phyloP scores from a whole-genome alignment of 257 asterid species.

The Craterostigma plantagineum region DNA sequence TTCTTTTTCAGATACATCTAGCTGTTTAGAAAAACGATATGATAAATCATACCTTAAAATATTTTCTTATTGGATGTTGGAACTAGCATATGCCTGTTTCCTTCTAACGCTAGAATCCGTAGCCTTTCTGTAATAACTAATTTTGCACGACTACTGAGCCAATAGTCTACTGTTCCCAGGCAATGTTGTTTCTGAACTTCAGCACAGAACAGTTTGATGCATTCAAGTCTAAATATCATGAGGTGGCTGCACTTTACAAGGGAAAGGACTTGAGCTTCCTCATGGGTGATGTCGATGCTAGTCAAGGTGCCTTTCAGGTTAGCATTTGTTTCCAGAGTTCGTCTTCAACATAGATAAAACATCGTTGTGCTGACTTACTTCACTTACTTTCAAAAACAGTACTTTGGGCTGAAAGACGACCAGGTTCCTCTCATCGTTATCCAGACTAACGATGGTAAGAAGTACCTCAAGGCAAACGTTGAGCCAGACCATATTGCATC shows the following conservation, averaged over 20 bases:
- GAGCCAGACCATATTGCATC: slow-evolving; percentile 64
- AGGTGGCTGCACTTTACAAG: slow-evolving; percentile 53
- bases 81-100: background rate
- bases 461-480: slow-evolving; percentile 54
- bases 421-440: slow-evolving; percentile 72
- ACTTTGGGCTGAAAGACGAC: slow-evolving; percentile 76
- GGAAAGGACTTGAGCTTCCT: slow-evolving; percentile 51
- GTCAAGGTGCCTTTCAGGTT: slow-evolving; percentile 93
- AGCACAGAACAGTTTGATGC: slow-evolving; percentile 37
- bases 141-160: no score
- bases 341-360: background rate
- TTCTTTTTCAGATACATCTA: no score
- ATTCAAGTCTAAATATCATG: slow-evolving; percentile 55
- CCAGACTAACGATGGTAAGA: slow-evolving; percentile 50
- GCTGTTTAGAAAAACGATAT: no score
- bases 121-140: no score
- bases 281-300: slow-evolving; percentile 70
- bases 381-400: slow-evolving; percentile 19
- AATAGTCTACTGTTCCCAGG: slow-evolving; percentile 28
- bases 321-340: slow-evolving; percentile 6
- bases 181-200: slow-evolving; percentile 62
- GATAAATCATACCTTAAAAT: background rate
- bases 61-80: background rate
- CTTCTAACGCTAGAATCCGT: no score
- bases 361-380: background rate